Conservation (phyloP, 2,329 filamentous ascomycete genomes). For the Periconia macrospinosa region DNA sequence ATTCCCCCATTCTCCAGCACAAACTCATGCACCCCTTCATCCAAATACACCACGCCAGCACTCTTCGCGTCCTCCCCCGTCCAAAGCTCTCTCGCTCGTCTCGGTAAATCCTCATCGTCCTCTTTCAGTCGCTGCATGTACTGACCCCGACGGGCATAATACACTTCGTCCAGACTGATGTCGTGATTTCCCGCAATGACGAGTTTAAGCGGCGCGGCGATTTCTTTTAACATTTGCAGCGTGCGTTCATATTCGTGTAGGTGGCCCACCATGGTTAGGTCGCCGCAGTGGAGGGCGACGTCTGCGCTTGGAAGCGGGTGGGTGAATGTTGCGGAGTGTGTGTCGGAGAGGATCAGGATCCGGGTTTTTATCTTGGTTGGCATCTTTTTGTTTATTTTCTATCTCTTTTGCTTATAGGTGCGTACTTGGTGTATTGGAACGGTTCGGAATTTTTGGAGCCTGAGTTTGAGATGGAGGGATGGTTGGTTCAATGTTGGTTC, state of each 20-base stretch:
- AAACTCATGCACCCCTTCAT: conserved; percentile 56
- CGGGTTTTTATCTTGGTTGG: conserved; percentile 34
- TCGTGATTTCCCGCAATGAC: conserved; percentile 68
- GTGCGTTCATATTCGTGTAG: conserved; percentile 51
- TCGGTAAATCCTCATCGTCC: conserved; percentile 19
- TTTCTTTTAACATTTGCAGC: conserved; percentile 50
- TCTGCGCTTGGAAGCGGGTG: conserved; percentile 54
- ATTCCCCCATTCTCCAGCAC: conserved; percentile 51
- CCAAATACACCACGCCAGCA: conserved; percentile 57
- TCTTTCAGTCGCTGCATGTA: conserved; percentile 27
- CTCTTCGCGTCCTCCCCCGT: conserved; percentile 46
- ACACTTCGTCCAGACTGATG: conserved; percentile 57
- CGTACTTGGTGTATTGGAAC: no score
- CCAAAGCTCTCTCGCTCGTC: conserved; percentile 50
- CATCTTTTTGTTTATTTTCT: no score
- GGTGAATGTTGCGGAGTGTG: conserved; percentile 31
- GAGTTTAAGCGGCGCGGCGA: conserved; percentile 60
- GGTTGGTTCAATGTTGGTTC: no score
- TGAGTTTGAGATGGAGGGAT: no score
- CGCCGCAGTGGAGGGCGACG: conserved; percentile 61
- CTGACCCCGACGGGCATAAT: conserved; percentile 42
- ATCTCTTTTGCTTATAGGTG: no score
- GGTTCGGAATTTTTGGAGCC: no score
- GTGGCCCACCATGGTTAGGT: conserved; percentile 58
- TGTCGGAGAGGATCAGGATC: conserved; percentile 50